Percentiles rank a stretch among this genome's conserved stretches.
These are phyloP conservation scores for Candida cerambycidarum DNA, from an alignment of 805 yeast species.

Conservation along the genomic window DNA sequence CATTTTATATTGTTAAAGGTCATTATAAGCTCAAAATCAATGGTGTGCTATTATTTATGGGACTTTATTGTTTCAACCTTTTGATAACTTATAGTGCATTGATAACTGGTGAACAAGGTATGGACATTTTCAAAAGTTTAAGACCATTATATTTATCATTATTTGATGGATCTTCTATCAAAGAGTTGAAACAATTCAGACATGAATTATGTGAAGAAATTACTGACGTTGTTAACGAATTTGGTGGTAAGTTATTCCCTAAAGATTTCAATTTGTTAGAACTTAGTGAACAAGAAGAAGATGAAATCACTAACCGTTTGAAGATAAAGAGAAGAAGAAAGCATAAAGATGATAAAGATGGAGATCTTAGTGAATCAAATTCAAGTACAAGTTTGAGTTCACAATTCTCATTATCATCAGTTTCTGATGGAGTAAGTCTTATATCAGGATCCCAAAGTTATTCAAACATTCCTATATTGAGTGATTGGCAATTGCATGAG, in stretches of 20 bases:
- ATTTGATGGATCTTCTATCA: slow-evolving; percentile 55
- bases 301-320: slow-evolving; percentile 31
- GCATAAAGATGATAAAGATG: slow-evolving; percentile 5
- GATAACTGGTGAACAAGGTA: slow-evolving; percentile 88
- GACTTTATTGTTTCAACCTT: slow-evolving; percentile 60
- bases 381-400: slow-evolving; percentile 15
- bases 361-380: slow-evolving; percentile 8
- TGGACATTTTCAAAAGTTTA: slow-evolving; percentile 81
- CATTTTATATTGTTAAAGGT: slow-evolving; percentile 15
- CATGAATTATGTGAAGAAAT: slow-evolving; percentile 65
- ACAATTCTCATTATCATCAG: slow-evolving; percentile 34
- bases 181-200: slow-evolving; percentile 61
- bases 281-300: slow-evolving; percentile 42
- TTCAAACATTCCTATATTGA: slow-evolving; percentile 64
- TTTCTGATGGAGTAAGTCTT: slow-evolving; percentile 61
- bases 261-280: slow-evolving; percentile 66
- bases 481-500: slow-evolving; percentile 45
- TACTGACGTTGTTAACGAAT: slow-evolving; percentile 72
- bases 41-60: slow-evolving; percentile 32
- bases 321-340: slow-evolving; percentile 24
- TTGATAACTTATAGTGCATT: slow-evolving; percentile 86
- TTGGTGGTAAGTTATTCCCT: slow-evolving; percentile 84
- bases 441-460: slow-evolving; percentile 61
- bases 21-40: not conserved
- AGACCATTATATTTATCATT: slow-evolving; percentile 75